Evolutionary conservation across 345 rosid genomes (phyloP).

Genomic region (Nasturtium officinale): DNA sequence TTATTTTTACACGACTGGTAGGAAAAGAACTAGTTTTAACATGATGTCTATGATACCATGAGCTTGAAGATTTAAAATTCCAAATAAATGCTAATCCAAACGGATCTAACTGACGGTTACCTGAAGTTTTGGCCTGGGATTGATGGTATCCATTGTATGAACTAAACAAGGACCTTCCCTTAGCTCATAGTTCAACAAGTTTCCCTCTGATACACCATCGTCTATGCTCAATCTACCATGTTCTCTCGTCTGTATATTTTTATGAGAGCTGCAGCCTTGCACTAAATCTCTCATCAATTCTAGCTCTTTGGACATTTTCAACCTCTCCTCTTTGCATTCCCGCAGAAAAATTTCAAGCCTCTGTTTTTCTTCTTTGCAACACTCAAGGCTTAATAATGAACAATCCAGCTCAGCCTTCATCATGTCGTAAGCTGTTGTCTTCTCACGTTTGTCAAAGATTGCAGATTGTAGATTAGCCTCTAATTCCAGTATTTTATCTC

Average conservation of each 20-base stretch:
- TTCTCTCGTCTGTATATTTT: conserved; percentile 41
- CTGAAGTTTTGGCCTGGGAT: conserved; percentile 35
- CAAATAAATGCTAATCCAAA: conserved; percentile 8
- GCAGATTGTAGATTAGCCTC: conserved; percentile 71
- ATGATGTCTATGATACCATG: conserved; percentile 21
- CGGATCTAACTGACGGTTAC: conserved; percentile 17
- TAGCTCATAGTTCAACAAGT: conserved; percentile 37
- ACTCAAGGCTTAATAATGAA: conserved; percentile 86
- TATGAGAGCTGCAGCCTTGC: conserved; percentile 43
- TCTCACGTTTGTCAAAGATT: conserved; percentile 76
- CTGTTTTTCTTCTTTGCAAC: conserved; percentile 95
- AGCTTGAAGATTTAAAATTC: background rate
- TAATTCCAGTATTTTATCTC: conserved; percentile 66
- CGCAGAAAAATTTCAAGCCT: conserved; percentile 68
- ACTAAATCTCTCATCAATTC: conserved; percentile 51
- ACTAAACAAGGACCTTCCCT: conserved; percentile 37
- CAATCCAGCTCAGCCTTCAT: conserved; percentile 97
- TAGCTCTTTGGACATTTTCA: conserved; percentile 62
- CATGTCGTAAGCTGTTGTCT: conserved; percentile 63
- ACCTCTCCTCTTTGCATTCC: conserved; percentile 64
- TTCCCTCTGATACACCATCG: conserved; percentile 35
- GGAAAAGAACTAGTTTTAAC: conserved; percentile 8
- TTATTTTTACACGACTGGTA: background rate
- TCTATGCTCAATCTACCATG: conserved; percentile 32
- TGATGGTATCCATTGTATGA: conserved; percentile 29